Percentiles rank a stretch among this genome's conserved stretches.
Conservation (phyloP, 805 yeast species). For the Brettanomyces custersianus region DNA sequence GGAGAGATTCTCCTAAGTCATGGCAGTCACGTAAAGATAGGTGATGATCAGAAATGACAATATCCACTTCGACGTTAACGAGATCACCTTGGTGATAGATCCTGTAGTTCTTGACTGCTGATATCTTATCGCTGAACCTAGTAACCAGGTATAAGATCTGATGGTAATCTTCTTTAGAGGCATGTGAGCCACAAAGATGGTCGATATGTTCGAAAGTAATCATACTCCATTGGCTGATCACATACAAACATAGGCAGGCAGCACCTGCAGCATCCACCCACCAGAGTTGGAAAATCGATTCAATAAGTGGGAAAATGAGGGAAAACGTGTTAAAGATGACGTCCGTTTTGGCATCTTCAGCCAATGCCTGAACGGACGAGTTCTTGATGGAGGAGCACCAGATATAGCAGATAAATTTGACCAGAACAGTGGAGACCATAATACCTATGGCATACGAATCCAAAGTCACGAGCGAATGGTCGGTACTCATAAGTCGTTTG, state of each 20-base stretch:
- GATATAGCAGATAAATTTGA: slow-evolving; percentile 51
- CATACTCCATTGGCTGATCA: slow-evolving; percentile 52
- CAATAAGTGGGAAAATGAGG: slow-evolving; percentile 58
- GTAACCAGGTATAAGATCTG: slow-evolving; percentile 58
- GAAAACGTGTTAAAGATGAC: slow-evolving; percentile 66
- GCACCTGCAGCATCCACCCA: slow-evolving; percentile 79
- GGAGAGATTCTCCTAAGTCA: slow-evolving; percentile 74
- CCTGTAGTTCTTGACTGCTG: slow-evolving; percentile 54
- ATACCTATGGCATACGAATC: slow-evolving; percentile 43
- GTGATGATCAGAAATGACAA: slow-evolving; percentile 41
- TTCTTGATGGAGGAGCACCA: slow-evolving; percentile 56
- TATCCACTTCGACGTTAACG: slow-evolving; percentile 67
- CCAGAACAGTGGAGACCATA: slow-evolving; percentile 54
- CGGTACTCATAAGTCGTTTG: slow-evolving; percentile 31
- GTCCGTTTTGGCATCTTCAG: slow-evolving; percentile 78
- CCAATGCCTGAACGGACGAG: slow-evolving; percentile 66
- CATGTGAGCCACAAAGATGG: slow-evolving; percentile 68
- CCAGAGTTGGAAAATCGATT: slow-evolving; percentile 44
- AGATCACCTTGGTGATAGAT: slow-evolving; percentile 77
- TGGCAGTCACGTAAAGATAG: slow-evolving; percentile 58
- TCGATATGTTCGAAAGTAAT: slow-evolving; percentile 66
- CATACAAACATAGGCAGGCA: slow-evolving; percentile 47
- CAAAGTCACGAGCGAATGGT: slow-evolving; percentile 35
- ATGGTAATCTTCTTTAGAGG: slow-evolving; percentile 52
- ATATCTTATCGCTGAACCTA: slow-evolving; percentile 61